These are phyloP conservation scores for Ganoderma meredithae DNA, from an alignment of 1,284 basidiomycete genomes.

Conservation along the genomic window DNA sequence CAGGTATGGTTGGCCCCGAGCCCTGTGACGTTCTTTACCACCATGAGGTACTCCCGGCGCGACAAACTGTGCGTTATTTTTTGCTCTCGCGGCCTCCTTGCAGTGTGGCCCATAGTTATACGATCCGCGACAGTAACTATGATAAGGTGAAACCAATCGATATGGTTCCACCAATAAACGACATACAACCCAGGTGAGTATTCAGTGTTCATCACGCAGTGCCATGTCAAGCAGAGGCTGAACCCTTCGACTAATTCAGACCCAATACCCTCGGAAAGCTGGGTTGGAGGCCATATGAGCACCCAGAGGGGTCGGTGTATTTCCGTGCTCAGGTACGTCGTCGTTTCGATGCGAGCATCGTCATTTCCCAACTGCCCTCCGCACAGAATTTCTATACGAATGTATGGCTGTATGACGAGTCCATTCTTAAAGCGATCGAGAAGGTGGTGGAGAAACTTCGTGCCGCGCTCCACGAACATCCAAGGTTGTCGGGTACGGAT, in stretches of 20 bases:
- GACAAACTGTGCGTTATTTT: slow-evolving; percentile 6
- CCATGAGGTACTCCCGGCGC: neutral
- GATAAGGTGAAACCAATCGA: neutral
- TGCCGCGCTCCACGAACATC: neutral
- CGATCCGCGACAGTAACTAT: neutral
- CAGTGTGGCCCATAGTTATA: too few species aligned
- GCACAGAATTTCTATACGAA: slow-evolving; percentile 8
- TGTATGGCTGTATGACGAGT: neutral
- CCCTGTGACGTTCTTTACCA: neutral
- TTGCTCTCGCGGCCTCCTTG: too few species aligned
- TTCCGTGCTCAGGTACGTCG: slow-evolving; percentile 6
- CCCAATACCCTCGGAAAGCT: neutral
- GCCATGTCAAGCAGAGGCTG: neutral
- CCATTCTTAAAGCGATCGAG: neutral
- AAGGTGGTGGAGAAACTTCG: neutral
- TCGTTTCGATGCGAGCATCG: neutral
- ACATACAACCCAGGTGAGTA: neutral
- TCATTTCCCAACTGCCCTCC: neutral
- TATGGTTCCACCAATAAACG: neutral
- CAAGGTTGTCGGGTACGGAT: neutral
- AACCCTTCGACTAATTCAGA: neutral
- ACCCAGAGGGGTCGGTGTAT: slow-evolving; percentile 3
- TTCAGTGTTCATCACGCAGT: neutral
- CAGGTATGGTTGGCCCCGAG: neutral
- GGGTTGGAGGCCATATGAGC: neutral